Percentiles rank a stretch among this genome's conserved stretches.
phyloP scores from a whole-genome alignment of 768 basidiomycete species.

The Chalciporus piperatus region DNA sequence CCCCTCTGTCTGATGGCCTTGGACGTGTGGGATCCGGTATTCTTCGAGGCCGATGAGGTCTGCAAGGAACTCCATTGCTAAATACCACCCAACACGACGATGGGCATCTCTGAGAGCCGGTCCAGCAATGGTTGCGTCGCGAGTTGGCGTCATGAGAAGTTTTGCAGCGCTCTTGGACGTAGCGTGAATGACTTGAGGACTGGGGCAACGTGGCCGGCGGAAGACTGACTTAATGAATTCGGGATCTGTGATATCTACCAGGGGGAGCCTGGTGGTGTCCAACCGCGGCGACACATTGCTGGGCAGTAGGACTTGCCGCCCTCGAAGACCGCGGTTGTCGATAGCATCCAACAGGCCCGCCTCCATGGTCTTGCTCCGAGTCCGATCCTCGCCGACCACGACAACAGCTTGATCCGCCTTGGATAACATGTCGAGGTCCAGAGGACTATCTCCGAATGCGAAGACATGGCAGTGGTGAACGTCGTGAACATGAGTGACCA shows the following conservation, averaged over 20 bases:
- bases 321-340: conserved; percentile 12
- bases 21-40: conserved; percentile 13
- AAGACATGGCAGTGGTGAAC: conserved; percentile 11
- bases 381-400: conserved; percentile 12
- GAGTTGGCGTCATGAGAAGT: conserved; percentile 14
- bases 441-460: conserved; percentile 13
- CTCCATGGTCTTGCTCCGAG: conserved; percentile 13
- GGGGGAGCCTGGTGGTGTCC: conserved; percentile 14
- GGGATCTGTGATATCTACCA: conserved; percentile 14
- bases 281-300: conserved; percentile 10
- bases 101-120: conserved; percentile 15
- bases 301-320: conserved; percentile 12
- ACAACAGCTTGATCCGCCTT: conserved; percentile 14
- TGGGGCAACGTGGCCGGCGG: conserved; percentile 8
- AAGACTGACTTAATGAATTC: conserved; percentile 14
- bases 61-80: conserved; percentile 16
- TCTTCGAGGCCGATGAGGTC: conserved; percentile 15
- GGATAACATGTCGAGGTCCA: conserved; percentile 14
- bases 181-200: conserved; percentile 14
- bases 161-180: conserved; percentile 12
- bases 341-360: conserved; percentile 12
- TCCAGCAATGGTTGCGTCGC: conserved; percentile 13
- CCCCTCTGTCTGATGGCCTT: conserved; percentile 15
- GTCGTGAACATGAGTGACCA: conserved; percentile 9
- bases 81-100: conserved; percentile 16